phyloP scores from a whole-genome alignment of 768 basidiomycete species.

The Kwoniella bestiolae region DNA sequence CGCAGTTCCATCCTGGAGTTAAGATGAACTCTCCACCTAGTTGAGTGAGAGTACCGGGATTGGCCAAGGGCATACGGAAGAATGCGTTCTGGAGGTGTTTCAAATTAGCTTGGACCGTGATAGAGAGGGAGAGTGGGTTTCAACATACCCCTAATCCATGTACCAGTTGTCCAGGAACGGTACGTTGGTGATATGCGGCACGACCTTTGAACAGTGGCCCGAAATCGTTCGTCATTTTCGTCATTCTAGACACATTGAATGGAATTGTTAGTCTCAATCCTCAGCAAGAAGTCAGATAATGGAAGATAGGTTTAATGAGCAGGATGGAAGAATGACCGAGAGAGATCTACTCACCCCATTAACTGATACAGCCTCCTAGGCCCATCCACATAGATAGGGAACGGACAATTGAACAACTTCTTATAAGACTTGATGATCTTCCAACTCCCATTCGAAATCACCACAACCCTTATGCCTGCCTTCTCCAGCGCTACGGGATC shows the following conservation, averaged over 20 bases:
- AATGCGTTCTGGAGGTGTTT: conserved; percentile 52
- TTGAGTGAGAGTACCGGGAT: conserved; percentile 55
- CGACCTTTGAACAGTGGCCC: conserved; percentile 51
- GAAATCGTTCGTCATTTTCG: conserved; percentile 53
- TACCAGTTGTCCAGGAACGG: conserved; percentile 51
- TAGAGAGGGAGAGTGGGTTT: background rate
- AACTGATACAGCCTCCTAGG: conserved; percentile 50
- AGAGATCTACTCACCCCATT: conserved; percentile 45
- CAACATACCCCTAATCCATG: conserved; percentile 47
- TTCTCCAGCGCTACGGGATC: conserved; percentile 49
- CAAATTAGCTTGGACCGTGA: background rate
- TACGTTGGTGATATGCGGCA: conserved; percentile 51
- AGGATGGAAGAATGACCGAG: no score
- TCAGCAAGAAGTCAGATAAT: background rate
- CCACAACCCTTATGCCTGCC: conserved; percentile 47
- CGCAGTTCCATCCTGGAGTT: conserved; percentile 46
- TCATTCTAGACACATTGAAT: conserved; percentile 43
- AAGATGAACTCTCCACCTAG: conserved; percentile 58
- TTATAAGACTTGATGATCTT: conserved; percentile 56
- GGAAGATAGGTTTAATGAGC: background rate
- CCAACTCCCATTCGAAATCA: conserved; percentile 57
- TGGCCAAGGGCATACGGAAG: conserved; percentile 51
- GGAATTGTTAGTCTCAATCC: no score
- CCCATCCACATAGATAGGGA: conserved; percentile 57
- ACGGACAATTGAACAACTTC: conserved; percentile 55